Base-by-base conservation (phyloP, 176 grass and related monocot genomes). In the Cenchrus americanus region DNA sequence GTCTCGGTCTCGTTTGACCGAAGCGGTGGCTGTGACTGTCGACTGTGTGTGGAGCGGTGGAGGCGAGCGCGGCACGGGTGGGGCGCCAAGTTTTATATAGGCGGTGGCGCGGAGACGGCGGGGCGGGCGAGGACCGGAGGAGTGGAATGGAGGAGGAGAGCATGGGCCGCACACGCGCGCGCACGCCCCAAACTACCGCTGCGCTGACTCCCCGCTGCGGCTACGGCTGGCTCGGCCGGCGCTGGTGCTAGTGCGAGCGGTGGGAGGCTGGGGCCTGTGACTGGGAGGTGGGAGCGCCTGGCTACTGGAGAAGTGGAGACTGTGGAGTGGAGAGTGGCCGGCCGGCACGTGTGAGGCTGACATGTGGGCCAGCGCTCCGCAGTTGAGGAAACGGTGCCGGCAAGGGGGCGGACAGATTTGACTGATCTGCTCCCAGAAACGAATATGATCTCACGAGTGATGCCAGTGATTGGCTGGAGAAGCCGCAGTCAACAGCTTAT, bases 1-100 rank as follows among this genome's bases (percentile, higher is more conserved):
- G 52, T 2, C 47, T 17, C 22, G 1, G 58, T 30, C 17, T 81
- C 37, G 78, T 85, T 77, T 77, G 78, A 82, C 57, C 2, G 8
- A 3, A 10, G 6, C 10, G 51, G 50, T 55, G 51, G 19, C 9
- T 47, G 9, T 12, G 27, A 55, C 32, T 40, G 32, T 32, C 53
- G 47, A 34, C 27, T 37, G 34, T 37, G 34, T 1, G 32, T 34
- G 32, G 32, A 34, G n/a, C 32, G 2, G 34, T 32, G 68, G 5
- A 22, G 42, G 59, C 26, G 14, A 15, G 18, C 21, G 14, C 22
- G 2, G 24, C 66, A 27, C 68, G 11, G 11, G 27, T 30, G 27
- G 55, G 26, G 43, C 18, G 26, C 13, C 5, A 13, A 24, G 18
- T 53, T 55, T 67, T 67, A 76, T 76, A 76, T 21, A 5, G 34